A percentile compares a stretch with the other conserved stretches of the same genome.
Evolutionary conservation across 495 filamentous ascomycete species (phyloP).

Genomic region (Rusavskia elegans): DNA sequence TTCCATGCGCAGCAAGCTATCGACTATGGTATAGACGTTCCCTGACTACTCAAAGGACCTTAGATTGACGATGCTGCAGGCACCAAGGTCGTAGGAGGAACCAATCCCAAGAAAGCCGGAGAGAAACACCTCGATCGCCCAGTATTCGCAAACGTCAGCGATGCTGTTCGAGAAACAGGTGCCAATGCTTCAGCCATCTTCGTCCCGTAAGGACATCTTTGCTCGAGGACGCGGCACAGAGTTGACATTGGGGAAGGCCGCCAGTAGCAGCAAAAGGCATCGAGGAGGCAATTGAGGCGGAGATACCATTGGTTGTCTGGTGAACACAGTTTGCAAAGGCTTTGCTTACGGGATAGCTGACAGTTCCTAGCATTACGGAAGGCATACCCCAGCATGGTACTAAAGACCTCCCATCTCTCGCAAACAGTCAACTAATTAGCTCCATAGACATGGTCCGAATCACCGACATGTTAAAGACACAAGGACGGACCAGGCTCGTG

Average conservation of each 20-base stretch:
- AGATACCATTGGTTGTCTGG: slow-evolving; percentile 87
- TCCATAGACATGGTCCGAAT: slow-evolving; percentile 91
- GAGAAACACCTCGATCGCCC: slow-evolving; percentile 75
- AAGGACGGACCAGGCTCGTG: slow-evolving; percentile 89
- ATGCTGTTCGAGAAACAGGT: slow-evolving; percentile 83
- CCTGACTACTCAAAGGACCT: slow-evolving; percentile 4
- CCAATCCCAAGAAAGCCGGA: slow-evolving; percentile 97
- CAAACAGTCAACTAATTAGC: slow-evolving; percentile 1
- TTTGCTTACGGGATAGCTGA: slow-evolving; percentile 6
- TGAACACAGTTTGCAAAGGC: slow-evolving; percentile 17
- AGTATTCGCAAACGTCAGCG: slow-evolving; percentile 78
- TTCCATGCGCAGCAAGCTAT: slow-evolving; percentile 98
- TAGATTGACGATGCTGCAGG: slow-evolving; percentile 33
- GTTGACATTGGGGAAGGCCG: slow-evolving; percentile 37
- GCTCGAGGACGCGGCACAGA: not conserved
- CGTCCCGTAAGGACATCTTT: slow-evolving; percentile 57
- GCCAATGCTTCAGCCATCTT: slow-evolving; percentile 91
- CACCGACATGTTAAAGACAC: slow-evolving; percentile 93
- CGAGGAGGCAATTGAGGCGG: slow-evolving; percentile 87
- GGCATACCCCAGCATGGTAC: slow-evolving; percentile 92
- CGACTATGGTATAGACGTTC: slow-evolving; percentile 60
- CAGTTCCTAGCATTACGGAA: slow-evolving; percentile 63
- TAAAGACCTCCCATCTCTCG: slow-evolving; percentile 11
- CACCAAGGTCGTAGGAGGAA: slow-evolving; percentile 94
- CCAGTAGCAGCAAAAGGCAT: slow-evolving; percentile 87